Conservation (phyloP, 495 filamentous ascomycete species). For the Annulohypoxylon bovei region DNA sequence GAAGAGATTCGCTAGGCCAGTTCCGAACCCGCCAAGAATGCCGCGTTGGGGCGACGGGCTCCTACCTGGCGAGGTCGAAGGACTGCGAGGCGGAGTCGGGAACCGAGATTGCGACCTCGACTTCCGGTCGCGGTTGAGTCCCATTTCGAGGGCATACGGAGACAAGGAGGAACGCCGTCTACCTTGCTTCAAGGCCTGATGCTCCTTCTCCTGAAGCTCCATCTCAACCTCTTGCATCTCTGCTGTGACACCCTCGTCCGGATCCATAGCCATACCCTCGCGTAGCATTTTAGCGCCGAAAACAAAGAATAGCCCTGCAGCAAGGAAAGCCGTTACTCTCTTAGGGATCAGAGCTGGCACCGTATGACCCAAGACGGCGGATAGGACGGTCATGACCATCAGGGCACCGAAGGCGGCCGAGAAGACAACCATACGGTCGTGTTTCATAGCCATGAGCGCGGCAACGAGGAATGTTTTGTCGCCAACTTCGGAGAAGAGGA, state of each 20-base stretch:
- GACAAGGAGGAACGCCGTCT: constrained; percentile 66
- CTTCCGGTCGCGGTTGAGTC: constrained; percentile 62
- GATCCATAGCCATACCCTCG: constrained; percentile 88
- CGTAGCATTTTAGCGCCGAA: constrained; percentile 87
- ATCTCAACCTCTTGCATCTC: constrained; percentile 98
- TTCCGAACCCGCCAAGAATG: constrained; percentile 52
- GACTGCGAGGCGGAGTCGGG: constrained; percentile 67
- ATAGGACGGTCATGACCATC: constrained; percentile 94
- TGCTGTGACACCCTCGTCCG: constrained; percentile 86
- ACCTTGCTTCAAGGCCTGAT: constrained; percentile 65
- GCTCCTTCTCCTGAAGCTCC: constrained; percentile 95
- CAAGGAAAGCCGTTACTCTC: constrained; percentile 84
- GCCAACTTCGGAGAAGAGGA: constrained; percentile 95
- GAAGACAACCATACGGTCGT: constrained; percentile 92
- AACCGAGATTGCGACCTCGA: constrained; percentile 69
- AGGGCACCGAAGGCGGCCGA: constrained; percentile 91
- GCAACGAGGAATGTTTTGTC: constrained; percentile 99
- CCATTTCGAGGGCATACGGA: constrained; percentile 73
- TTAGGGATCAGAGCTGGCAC: constrained; percentile 92
- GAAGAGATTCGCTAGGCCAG: constrained; percentile 84
- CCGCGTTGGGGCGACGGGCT: constrained; percentile 55
- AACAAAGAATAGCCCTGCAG: constrained; percentile 83
- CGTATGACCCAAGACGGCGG: constrained; percentile 92
- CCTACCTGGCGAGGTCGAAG: constrained; percentile 65
- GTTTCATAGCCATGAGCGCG: constrained; percentile 98